Evolutionary conservation across 1,139 yeast genomes (phyloP), one percentile per base, ranked within the genome.

Genomic region (Suhomyces choctaworum): DNA sequence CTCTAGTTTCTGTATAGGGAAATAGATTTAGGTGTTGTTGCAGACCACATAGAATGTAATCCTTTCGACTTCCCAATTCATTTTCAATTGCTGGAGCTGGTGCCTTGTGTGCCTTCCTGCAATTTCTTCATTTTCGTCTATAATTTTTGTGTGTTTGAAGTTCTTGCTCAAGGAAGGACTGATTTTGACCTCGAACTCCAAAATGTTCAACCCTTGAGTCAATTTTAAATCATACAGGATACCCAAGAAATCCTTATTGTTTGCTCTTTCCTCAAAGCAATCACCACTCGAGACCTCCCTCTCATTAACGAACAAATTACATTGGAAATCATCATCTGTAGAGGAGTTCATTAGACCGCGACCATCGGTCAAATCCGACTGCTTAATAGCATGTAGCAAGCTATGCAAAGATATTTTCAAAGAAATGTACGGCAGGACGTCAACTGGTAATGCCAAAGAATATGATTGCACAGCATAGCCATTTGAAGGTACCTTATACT

Each of bases 1-100:
- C 55, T 81, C 95, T 5, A 85, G 80, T 45, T 94, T 92, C 55
- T 92, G 98, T 58, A 88, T 92, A 27, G 98, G 98, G 5, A 92
- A 92, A 59, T 92, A 66, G 35, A 22, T 13, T 22, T 23, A 33
- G n/a, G 41, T 29, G 15, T 48, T 40, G 25, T 42, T 46, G 33
- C 52, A 48, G n/a, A 48, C 45, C 34, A 48, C 37, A 31, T 28
- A 70, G 35, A 71, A 60, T 3, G 63, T 66, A 39, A 66, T 48
- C 42, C 60, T 66, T 48, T 73, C 78, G 16, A 64, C 71, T 40
- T 70, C 76, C 76, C 76, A 70, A 6, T 67, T 55, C 65, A 68
- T 64, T 42, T 70, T 70, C 54, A 67, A 46, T 47, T 70, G 76
- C 46, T 70, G 76, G 26, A 67, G 54, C 47, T 70, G 76, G 40